A percentile compares a stretch with the other conserved stretches of the same genome.
Conservation (phyloP, 2,329 filamentous ascomycete species). For the Diaporthe sp. region DNA sequence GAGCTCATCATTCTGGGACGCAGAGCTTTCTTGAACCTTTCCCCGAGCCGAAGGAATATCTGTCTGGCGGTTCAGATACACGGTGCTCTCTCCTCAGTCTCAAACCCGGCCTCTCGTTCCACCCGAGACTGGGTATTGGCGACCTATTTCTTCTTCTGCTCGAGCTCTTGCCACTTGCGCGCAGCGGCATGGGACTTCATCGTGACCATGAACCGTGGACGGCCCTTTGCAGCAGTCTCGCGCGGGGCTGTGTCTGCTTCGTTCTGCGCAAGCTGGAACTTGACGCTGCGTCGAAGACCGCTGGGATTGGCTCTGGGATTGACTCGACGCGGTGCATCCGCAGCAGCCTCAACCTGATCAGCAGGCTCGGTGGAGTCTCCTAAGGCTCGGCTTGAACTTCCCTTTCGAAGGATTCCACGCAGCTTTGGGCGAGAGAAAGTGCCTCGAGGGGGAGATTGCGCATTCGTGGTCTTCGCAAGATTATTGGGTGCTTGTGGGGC, state of each 20-base stretch:
- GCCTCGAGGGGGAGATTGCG: not conserved
- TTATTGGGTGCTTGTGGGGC: not conserved
- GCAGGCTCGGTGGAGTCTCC: not conserved
- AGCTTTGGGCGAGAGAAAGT: not conserved
- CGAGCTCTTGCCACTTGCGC: not conserved
- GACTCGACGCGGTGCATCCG: not conserved
- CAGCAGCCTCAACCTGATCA: too few relatives aligned
- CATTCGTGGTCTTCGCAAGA: not conserved
- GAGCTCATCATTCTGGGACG: not conserved
- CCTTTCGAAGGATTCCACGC: not conserved
- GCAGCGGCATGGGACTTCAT: not conserved
- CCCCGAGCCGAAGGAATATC: not conserved
- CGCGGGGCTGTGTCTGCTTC: not conserved
- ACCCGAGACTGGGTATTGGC: not conserved
- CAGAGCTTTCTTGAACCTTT: not conserved
- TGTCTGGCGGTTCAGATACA: not conserved
- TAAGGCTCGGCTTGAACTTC: not conserved
- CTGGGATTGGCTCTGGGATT: too few relatives aligned
- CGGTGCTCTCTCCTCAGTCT: not conserved
- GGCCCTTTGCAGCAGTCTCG: not conserved
- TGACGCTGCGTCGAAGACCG: not conserved
- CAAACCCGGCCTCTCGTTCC: accelerated
- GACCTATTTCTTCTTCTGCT: not conserved
- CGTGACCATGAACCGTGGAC: not conserved
- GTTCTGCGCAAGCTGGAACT: not conserved